Evolutionary conservation across 2,329 filamentous ascomycete species (phyloP).

Genomic region (Aureobasidium namibiae): DNA sequence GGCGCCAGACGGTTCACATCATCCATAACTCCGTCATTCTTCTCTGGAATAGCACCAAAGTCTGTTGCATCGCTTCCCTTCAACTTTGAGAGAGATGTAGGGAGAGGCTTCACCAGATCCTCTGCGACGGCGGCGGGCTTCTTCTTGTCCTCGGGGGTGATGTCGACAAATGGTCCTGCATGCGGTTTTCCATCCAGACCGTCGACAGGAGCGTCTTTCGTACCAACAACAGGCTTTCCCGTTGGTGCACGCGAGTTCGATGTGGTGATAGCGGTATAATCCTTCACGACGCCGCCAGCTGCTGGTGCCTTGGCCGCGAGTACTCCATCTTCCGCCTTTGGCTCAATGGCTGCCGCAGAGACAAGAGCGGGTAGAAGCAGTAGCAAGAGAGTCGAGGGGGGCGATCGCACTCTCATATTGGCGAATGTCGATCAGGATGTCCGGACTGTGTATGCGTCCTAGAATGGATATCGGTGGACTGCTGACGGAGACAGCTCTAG

Average conservation of each 20-base stretch:
- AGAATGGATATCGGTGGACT: background rate
- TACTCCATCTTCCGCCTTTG: slow-evolving; percentile 7
- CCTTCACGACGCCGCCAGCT: slow-evolving; percentile 23
- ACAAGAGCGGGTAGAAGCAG: slow-evolving; percentile 53
- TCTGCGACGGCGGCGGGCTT: slow-evolving; percentile 16
- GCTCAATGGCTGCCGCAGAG: slow-evolving; percentile 31
- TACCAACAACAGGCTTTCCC: slow-evolving; percentile 35
- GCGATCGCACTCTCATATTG: slow-evolving; percentile 48
- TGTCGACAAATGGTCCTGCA: slow-evolving; percentile 68
- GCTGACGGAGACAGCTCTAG: slow-evolving; percentile 9
- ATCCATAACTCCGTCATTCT: slow-evolving; percentile 81
- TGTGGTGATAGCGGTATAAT: slow-evolving; percentile 18
- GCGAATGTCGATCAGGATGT: background rate
- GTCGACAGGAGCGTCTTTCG: slow-evolving; percentile 81
- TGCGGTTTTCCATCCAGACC: slow-evolving; percentile 92
- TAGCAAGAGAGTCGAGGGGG: slow-evolving; percentile 47
- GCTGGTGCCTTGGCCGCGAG: slow-evolving; percentile 20
- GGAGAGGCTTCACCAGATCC: slow-evolving; percentile 23
- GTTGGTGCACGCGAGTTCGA: slow-evolving; percentile 6
- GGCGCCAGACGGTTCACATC: slow-evolving; percentile 68
- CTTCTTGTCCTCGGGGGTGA: slow-evolving; percentile 25
- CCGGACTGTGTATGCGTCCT: background rate
- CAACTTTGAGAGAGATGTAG: slow-evolving; percentile 25
- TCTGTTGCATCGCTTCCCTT: slow-evolving; percentile 41
- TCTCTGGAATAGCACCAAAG: slow-evolving; percentile 38